Base-by-base conservation (phyloP, 1,139 yeast genomes). In the Blastobotrys serpentis region DNA sequence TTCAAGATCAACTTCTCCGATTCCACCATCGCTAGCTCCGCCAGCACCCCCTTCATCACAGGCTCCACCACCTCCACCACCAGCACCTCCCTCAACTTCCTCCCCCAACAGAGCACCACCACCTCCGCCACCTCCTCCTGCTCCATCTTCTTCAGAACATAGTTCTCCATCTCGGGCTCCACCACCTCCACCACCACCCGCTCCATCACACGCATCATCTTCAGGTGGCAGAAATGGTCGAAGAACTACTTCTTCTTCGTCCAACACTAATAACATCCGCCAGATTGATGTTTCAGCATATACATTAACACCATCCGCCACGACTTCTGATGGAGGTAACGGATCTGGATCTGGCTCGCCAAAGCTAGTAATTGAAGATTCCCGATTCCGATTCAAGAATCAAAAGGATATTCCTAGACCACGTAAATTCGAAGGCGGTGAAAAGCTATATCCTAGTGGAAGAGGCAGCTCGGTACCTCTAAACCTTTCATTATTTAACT, bases 381-480 rank as follows among this genome's bases (percentile, higher is more conserved):
- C 79, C 16, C 72, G 94, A 56, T 92, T 84, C 72, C 79, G 76
- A 59, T 92, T 90, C 71, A 66, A 71, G 11, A 86, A 86, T 64
- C 76, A 79, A 22, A 70, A 71, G 45, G 84, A 87, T 19, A 73
- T 92, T 46, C 98, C 98, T 0, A 80, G 80, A 58, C 98, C 98
- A 13, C 74, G 98, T 58, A 74, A 79, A 50, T 86, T 85, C 60
- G 82, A 79, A 47, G 84, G 81, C 10, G 77, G 75, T 47, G 77
- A 76, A 50, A 89, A 90, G 65, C 71, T 88, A 57, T 92, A 92
- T 68, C 97, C 97, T 11, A 87, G 96, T 70, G 98, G 98, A 5
- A 78, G 97, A 62, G 98, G 98, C 1, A 81, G 90, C 25, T 87
- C 96, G 26, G 95, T 92, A 36, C 98, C 98, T 1, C 72, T 92